phyloP scores from a whole-genome alignment of 768 basidiomycete species.

The Daedaleopsis sinensis region DNA sequence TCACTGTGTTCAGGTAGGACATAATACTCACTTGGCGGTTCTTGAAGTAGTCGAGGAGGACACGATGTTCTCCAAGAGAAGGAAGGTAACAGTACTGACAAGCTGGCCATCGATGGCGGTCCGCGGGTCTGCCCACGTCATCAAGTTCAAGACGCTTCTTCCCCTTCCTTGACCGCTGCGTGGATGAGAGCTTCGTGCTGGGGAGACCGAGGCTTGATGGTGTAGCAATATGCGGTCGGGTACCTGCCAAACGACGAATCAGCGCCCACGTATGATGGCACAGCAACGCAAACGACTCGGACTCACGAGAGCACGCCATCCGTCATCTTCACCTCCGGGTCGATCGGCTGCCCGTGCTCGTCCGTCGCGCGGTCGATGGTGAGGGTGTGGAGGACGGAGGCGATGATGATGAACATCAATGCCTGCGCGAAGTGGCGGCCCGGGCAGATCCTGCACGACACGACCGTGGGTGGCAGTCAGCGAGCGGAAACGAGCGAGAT shows the following conservation, averaged over 20 bases:
- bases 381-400: constrained; percentile 9
- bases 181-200: too few relatives aligned
- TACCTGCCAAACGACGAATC: too few relatives aligned
- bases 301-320: constrained; percentile 7
- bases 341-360: constrained; percentile 9
- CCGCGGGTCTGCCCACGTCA: too few relatives aligned
- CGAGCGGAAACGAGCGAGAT: background rate
- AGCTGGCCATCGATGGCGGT: too few relatives aligned
- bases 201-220: too few relatives aligned
- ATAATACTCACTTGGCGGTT: constrained; percentile 60
- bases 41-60: constrained; percentile 96
- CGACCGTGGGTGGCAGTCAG: background rate
- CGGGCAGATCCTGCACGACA: constrained; percentile 12
- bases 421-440: constrained; percentile 14
- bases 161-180: too few relatives aligned
- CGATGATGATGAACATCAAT: constrained; percentile 14
- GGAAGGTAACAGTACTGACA: too few relatives aligned
- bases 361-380: constrained; percentile 7
- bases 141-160: too few relatives aligned
- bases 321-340: background rate
- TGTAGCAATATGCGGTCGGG: too few relatives aligned
- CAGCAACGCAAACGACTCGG: too few relatives aligned
- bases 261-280: too few relatives aligned
- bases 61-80: too few relatives aligned
- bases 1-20: constrained; percentile 40